Base-by-base conservation (phyloP, 805 yeast species). In the Candida pseudoglaebosa region DNA sequence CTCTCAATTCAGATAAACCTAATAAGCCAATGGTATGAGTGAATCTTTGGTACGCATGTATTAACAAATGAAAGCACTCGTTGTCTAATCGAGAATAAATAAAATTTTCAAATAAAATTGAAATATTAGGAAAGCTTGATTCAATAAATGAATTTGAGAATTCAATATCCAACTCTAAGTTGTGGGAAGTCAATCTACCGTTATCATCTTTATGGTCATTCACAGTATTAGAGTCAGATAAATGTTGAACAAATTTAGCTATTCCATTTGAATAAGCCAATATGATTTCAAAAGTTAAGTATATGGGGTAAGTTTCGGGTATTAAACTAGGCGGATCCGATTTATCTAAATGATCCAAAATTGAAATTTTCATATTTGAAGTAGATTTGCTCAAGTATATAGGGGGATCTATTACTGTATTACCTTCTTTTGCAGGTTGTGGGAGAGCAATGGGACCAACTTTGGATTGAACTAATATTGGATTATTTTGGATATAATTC, bases 1-100 rank as follows among this genome's bases (percentile, higher is more conserved):
- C 84, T 35, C 95, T 65, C 16, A 82, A 66, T 0, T 63, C 65
- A 1, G 57, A 52, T 9, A 84, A 54, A 0, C 78, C 80, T n/a
- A 89, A 58, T 12, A 87, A 62, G 0, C 97, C 97, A 0, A 90
- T 74, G 0, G 90, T 78, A 54, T 88, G 96, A 5, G 95, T 78
- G 35, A 86, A 68, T 45, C 82, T 81, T 56, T 91, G 97, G 5
- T 86, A 69, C 0, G 95, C 75, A 28, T 95, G 67, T 2, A 89
- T 77, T 3, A 82, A 52, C 7, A 67, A 61, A 40, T 84, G 84
- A 56, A 85, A 90, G 15, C 79, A 53, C 13, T 84, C 91, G 39
- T 73, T 69, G 49, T 88, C 95, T 52, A 86, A 59, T 4, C 84
- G 67, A 0, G 89, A 77, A 48, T 79, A 79, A 5, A 91, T 54